Percentiles rank a stretch among this genome's conserved stretches.
phyloP scores from a whole-genome alignment of 2,329 filamentous ascomycete genomes.

The Aureobasidium subglaciale region DNA sequence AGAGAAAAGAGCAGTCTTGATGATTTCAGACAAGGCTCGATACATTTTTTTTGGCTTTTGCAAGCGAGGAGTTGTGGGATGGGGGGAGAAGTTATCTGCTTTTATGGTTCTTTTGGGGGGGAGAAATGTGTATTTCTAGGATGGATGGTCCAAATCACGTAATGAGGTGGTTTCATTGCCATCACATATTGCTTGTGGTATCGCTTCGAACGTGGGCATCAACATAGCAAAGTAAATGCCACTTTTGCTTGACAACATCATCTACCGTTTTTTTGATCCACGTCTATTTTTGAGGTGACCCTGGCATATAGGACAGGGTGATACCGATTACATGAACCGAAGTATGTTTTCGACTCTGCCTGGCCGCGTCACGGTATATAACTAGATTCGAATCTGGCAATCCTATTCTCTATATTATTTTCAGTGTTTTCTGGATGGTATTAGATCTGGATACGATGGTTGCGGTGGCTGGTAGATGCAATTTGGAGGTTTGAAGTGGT shows the following conservation, averaged over 20 bases:
- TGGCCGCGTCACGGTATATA: too few species aligned
- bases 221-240: neutral
- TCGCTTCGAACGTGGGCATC: neutral
- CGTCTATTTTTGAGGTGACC: neutral
- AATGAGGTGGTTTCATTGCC: too few species aligned
- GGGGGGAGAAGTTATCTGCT: neutral
- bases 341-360: too few species aligned
- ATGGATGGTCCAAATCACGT: neutral
- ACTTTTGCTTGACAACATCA: neutral
- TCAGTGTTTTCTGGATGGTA: too few species aligned
- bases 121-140: neutral
- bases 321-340: too few species aligned
- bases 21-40: neutral
- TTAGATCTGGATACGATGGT: too few species aligned
- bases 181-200: neutral
- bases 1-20: neutral
- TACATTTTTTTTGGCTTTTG: neutral
- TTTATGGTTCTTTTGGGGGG: neutral
- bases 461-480: too few species aligned
- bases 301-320: neutral
- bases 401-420: too few species aligned
- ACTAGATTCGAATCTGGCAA: too few species aligned
- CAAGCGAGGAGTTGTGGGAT: slow-evolving; percentile 4
- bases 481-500: too few species aligned
- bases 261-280: neutral